Evolutionary conservation across 2,329 filamentous ascomycete genomes (phyloP).

Genomic region (Geoglossum cookeanum): DNA sequence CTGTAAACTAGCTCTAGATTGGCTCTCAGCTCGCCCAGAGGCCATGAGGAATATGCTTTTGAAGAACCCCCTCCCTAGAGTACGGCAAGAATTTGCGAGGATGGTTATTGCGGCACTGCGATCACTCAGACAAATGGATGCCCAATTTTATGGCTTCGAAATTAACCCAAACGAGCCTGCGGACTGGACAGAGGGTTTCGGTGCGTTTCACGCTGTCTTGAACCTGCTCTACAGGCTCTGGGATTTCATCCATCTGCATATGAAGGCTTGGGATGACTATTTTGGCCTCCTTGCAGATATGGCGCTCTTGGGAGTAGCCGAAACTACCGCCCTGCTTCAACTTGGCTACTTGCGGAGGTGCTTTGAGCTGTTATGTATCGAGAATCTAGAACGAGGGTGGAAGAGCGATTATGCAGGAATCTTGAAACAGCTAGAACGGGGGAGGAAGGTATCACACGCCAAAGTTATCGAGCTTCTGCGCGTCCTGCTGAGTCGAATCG

Average conservation of each 20-base stretch:
- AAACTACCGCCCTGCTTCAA: conserved; percentile 39
- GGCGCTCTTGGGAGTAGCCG: conserved; percentile 38
- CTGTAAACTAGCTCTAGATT: conserved; percentile 39
- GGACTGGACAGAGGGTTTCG: background rate
- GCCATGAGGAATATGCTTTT: conserved; percentile 47
- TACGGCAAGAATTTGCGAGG: conserved; percentile 34
- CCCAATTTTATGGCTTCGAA: conserved; percentile 12
- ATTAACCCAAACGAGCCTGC: conserved; percentile 4
- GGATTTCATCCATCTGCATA: conserved; percentile 39
- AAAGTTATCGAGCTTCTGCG: conserved; percentile 25
- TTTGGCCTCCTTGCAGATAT: conserved; percentile 54
- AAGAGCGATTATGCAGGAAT: conserved; percentile 33
- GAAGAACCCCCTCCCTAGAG: conserved; percentile 33
- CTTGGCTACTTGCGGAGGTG: conserved; percentile 39
- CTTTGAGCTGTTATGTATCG: conserved; percentile 41
- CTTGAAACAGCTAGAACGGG: conserved; percentile 24
- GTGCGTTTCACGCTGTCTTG: conserved; percentile 23
- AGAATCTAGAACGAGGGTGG: conserved; percentile 31
- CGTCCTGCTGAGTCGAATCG: conserved; percentile 20
- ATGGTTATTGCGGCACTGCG: conserved; percentile 34
- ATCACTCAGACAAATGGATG: conserved; percentile 23
- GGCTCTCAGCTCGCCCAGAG: conserved; percentile 35
- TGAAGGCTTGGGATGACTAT: conserved; percentile 57
- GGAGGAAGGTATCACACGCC: conserved; percentile 24
- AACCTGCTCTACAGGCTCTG: conserved; percentile 37